A percentile compares a stretch with the other conserved stretches of the same genome.
Conservation (phyloP, 345 rosid species). For the Gynandropsis gynandra region DNA sequence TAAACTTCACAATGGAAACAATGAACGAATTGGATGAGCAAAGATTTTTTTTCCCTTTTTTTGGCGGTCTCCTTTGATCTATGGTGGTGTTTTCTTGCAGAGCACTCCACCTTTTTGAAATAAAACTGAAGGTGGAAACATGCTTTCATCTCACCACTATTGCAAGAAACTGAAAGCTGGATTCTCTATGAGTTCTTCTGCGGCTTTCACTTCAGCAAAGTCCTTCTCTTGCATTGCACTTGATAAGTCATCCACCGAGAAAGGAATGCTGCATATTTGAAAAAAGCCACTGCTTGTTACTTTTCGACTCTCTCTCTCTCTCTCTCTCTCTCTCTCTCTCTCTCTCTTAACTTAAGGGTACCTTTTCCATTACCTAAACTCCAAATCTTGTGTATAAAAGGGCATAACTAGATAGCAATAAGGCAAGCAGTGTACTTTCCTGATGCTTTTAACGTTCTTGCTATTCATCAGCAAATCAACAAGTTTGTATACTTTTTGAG, state of each 20-base stretch:
- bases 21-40: no score
- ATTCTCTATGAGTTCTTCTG: constrained; percentile 74
- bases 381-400: not conserved
- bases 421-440: not conserved
- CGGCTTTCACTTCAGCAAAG: constrained; percentile 73
- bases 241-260: constrained; percentile 89
- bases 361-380: no score
- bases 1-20: no score
- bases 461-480: not conserved
- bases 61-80: no score
- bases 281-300: not conserved
- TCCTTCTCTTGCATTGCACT: constrained; percentile 83
- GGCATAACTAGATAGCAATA: constrained; percentile 17
- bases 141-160: constrained; percentile 22
- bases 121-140: no score
- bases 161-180: constrained; percentile 83
- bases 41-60: no score
- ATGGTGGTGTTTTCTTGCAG: no score
- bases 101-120: no score
- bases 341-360: no score
- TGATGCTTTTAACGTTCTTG: not conserved
- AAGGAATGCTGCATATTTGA: constrained; percentile 59
- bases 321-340: not conserved
- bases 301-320: no score
- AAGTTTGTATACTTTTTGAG: not conserved